phyloP scores from a whole-genome alignment of 768 basidiomycete species.

The Rhizopogon rudus region DNA sequence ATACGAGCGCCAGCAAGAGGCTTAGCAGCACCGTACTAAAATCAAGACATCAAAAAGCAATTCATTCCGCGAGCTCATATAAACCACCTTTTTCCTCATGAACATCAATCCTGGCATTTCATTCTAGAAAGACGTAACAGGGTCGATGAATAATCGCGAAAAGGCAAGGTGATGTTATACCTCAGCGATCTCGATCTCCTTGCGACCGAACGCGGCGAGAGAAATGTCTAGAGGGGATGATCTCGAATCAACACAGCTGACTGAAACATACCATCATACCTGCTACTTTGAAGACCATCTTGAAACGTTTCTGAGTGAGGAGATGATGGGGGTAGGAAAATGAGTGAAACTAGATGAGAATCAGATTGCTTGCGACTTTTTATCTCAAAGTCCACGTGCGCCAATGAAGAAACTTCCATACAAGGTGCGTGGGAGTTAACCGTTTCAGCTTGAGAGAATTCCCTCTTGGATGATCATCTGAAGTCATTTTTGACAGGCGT shows the following conservation, averaged over 20 bases:
- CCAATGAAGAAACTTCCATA: slow-evolving; percentile 1
- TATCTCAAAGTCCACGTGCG: slow-evolving; percentile 27
- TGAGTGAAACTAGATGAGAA: slow-evolving; percentile 12
- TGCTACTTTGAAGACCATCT: slow-evolving; percentile 88
- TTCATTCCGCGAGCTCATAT: neutral
- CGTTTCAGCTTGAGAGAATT: slow-evolving; percentile 4
- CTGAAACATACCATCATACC: slow-evolving; percentile 37
- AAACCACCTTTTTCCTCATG: slow-evolving; percentile 75
- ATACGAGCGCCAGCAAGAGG: slow-evolving; percentile 94
- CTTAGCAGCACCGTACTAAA: slow-evolving; percentile 70
- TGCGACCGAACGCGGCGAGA: slow-evolving; percentile 98
- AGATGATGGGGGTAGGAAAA: slow-evolving; percentile 20
- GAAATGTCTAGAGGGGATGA: slow-evolving; percentile 62
- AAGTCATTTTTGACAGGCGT: neutral
- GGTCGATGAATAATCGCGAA: slow-evolving; percentile 4
- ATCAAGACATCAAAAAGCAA: slow-evolving; percentile 2
- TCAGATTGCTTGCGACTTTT: slow-evolving; percentile 21
- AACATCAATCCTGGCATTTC: slow-evolving; percentile 97
- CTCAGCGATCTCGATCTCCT: slow-evolving; percentile 99
- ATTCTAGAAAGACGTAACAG: slow-evolving; percentile 43
- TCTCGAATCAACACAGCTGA: neutral
- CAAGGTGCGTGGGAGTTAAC: slow-evolving; percentile 19
- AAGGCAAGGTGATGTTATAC: slow-evolving; percentile 37
- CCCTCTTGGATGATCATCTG: neutral
- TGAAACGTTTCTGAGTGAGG: slow-evolving; percentile 11